These are phyloP conservation scores for Bryum argenteum DNA, from an alignment of 225 moss, liverwort and hornwort genomes.

Conservation along the genomic window DNA sequence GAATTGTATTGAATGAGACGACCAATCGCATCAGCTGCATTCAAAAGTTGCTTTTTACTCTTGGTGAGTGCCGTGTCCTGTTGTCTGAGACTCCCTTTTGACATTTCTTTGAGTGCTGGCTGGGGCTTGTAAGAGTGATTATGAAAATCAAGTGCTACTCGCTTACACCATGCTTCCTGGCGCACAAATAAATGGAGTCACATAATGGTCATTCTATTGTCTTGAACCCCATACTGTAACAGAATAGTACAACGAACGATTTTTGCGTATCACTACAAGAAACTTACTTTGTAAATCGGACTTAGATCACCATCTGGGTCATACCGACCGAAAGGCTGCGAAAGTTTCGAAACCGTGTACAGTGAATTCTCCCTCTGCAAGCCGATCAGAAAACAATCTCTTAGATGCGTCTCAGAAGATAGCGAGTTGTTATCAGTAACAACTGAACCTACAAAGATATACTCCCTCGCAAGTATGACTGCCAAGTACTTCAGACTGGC, in stretches of 20 bases:
- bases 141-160: constrained; percentile 52
- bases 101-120: constrained; percentile 58
- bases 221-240: constrained; percentile 17
- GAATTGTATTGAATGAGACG: constrained; percentile 77
- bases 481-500: background rate
- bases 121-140: constrained; percentile 54
- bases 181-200: constrained; percentile 32
- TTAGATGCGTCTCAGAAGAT: background rate
- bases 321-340: constrained; percentile 62
- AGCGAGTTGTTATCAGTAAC: background rate
- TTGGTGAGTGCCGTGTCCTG: constrained; percentile 66
- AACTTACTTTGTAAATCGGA: constrained; percentile 74
- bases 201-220: constrained; percentile 12
- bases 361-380: constrained; percentile 69
- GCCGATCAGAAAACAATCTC: constrained; percentile 14
- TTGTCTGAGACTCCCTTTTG: constrained; percentile 51
- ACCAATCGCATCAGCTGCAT: constrained; percentile 74
- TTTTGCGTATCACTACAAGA: background rate
- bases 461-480: constrained; percentile 13
- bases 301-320: constrained; percentile 76
- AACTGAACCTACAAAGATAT: background rate
- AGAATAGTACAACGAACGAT: constrained; percentile 7
- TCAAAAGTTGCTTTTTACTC: constrained; percentile 60
- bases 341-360: constrained; percentile 63
- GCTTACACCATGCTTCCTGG: constrained; percentile 93